Conservation (phyloP, 352 stramenopile genomes). For the Halophytophthora batemanensis region DNA sequence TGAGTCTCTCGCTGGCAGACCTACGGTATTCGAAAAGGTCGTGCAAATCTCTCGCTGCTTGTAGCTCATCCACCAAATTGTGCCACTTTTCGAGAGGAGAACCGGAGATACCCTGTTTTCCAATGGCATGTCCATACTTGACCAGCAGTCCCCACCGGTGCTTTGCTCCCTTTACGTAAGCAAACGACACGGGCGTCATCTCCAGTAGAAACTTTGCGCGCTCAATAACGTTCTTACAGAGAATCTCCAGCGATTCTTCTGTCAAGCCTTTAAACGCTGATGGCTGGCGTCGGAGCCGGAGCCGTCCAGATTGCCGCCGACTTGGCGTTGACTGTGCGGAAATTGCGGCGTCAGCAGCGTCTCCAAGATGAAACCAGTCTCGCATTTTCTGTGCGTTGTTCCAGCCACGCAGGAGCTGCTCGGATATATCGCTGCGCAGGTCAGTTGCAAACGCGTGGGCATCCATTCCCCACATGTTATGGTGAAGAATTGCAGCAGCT, state of each 20-base stretch:
- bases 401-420: constrained; percentile 68
- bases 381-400: constrained; percentile 88
- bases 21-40: constrained; percentile 74
- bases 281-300: constrained; percentile 63
- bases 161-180: constrained; percentile 68
- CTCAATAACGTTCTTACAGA: constrained; percentile 74
- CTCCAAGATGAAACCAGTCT: constrained; percentile 82
- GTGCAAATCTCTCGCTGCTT: constrained; percentile 69
- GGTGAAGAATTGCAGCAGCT: constrained; percentile 77
- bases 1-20: constrained; percentile 64
- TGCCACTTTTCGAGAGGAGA: constrained; percentile 79
- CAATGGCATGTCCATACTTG: constrained; percentile 69
- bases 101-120: constrained; percentile 34
- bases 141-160: constrained; percentile 64
- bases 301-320: constrained; percentile 28
- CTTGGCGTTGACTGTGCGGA: constrained; percentile 30
- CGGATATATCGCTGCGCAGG: constrained; percentile 54
- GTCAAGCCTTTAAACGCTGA: constrained; percentile 78
- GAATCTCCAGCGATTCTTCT: constrained; percentile 59
- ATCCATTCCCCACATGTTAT: constrained; percentile 88
- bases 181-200: constrained; percentile 72
- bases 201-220: constrained; percentile 69
- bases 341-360: constrained; percentile 57
- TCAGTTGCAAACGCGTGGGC: constrained; percentile 64
- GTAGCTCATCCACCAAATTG: constrained; percentile 70